Base-by-base conservation (phyloP, 257 asterid genomes). In the Penstemon newberryi region DNA sequence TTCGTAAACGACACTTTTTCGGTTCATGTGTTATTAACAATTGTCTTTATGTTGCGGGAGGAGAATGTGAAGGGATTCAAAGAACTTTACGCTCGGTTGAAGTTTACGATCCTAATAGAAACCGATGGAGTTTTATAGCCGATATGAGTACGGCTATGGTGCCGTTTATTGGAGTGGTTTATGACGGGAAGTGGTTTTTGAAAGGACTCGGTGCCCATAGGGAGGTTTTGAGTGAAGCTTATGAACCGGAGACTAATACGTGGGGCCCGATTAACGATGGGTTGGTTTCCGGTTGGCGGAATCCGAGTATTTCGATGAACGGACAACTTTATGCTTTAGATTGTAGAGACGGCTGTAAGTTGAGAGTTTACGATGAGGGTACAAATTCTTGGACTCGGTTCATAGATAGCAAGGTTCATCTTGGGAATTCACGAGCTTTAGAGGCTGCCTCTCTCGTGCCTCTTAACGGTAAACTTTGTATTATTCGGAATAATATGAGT, bases 91-190 rank as follows among this genome's bases (percentile, higher is more conserved):
- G 88, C 0, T 85, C 91, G 0, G 91, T 86, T 7, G 88, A 85
- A 65, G 83, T 85, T 55, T 85, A 82, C 2, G 86, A 85, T 39
- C 91, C 91, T 8, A 85, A 83, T 25, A 69, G 85, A 63, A 80
- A 81, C 71, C 82, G 88, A 6, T 85, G 91, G 91, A 83, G 74
- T 52, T 85, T 85, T 18, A 65, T 85, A 18, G 73, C 90, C 2
- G 90, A 85, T 43, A 85, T 85, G 90, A 82, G 87, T 77, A 85
- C 86, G 0, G 90, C 84, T 8, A 85, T 85, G 90, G 90, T 85
- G 62, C 90, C 90, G 0, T 85, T 85, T 67, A 85, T 85, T 2
- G 90, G 90, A 3, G 90, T 85, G 0, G 86, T 85, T 13, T 82
- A 80, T n/a, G 76, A 71, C 2, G 84, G 84, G 0, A 85, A 78